Base-by-base conservation (phyloP, 2,329 filamentous ascomycete genomes). In the Lithohypha guttulata region DNA sequence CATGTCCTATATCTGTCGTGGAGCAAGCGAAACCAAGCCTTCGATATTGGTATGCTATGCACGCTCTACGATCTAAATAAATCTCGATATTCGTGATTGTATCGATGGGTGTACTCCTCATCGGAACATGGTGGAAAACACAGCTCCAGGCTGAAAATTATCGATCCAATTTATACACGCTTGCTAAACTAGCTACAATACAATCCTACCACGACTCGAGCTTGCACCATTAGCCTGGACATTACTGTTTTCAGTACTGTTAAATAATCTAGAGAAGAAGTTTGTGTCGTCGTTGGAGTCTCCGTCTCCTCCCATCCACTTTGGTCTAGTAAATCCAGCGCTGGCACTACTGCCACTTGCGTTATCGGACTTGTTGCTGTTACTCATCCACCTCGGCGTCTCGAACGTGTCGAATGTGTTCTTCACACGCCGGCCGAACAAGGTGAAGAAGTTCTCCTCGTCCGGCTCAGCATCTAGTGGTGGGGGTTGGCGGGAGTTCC, bases 401-500 rank as follows among this genome's bases (percentile, higher is more conserved):
- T 86, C 81, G 2, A 85, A 71, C 0, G 77, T 81, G 45, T 96
- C 89, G 37, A 96, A 76, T 0, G 91, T 96, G 55, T 98, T 98
- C 60, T 79, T 83, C 51, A 98, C 79, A 23, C 89, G 73, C 55
- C 93, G 83, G 0, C 83, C 78, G 45, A 96, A 77, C 22, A 81
- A 79, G 49, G 83, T 74, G 54, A 96, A 86, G 59, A 94, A 84
- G 48, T 79, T 84, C 39, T 85, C 83, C 10, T 86, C 78, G 21
- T 83, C 79, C 1, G 74, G 69, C n/a, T 74, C 72, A 6, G 72
- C 70, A 1, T 74, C 71, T 14, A 71, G 59, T 20, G 64, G 21
- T 6, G 34, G 34, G 35, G 19, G 4, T 26, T 23, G 17, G 41
- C 29, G 26, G 27, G 10, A 13, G 11, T 9, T 42, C n/a, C n/a